phyloP scores from a whole-genome alignment of 1,284 basidiomycete genomes.

The Heliocybe sulcata region DNA sequence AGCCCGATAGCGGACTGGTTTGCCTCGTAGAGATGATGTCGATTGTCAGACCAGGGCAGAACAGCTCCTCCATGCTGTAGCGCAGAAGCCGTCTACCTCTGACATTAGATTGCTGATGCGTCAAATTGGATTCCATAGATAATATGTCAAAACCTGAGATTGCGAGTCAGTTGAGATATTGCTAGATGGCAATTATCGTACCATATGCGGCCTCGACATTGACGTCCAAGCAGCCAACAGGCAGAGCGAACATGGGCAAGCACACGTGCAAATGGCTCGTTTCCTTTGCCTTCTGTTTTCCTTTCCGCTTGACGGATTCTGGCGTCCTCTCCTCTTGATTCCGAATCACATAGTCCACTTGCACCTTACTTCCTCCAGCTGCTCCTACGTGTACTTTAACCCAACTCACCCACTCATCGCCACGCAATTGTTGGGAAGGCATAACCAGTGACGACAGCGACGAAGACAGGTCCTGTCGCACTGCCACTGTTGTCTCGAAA shows the following conservation, averaged over 20 bases:
- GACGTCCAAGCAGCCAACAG: slow-evolving; percentile 59
- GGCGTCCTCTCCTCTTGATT: neutral
- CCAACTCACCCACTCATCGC: slow-evolving; percentile 58
- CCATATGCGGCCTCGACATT: slow-evolving; percentile 44
- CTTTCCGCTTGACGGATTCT: slow-evolving; percentile 14
- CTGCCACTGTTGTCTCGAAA: slow-evolving; percentile 40
- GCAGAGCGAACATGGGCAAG: slow-evolving; percentile 60
- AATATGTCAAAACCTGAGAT: slow-evolving; percentile 32
- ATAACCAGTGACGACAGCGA: slow-evolving; percentile 27
- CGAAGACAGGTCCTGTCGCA: slow-evolving; percentile 27
- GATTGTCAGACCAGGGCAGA: neutral
- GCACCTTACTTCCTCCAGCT: slow-evolving; percentile 41
- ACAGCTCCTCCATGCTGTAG: slow-evolving; percentile 31
- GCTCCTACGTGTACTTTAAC: slow-evolving; percentile 50
- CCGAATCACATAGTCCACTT: slow-evolving; percentile 58
- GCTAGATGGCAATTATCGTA: slow-evolving; percentile 20
- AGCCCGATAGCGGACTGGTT: neutral
- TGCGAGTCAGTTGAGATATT: neutral
- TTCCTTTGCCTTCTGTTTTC: slow-evolving; percentile 25
- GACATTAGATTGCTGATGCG: slow-evolving; percentile 30
- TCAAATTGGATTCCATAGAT: slow-evolving; percentile 39
- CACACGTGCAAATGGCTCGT: slow-evolving; percentile 37
- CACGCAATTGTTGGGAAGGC: slow-evolving; percentile 41
- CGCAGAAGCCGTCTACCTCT: slow-evolving; percentile 37
- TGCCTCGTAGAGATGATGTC: neutral